Base-by-base conservation (phyloP, 1,284 basidiomycete genomes). In the Moesziomyces globuligerus region DNA sequence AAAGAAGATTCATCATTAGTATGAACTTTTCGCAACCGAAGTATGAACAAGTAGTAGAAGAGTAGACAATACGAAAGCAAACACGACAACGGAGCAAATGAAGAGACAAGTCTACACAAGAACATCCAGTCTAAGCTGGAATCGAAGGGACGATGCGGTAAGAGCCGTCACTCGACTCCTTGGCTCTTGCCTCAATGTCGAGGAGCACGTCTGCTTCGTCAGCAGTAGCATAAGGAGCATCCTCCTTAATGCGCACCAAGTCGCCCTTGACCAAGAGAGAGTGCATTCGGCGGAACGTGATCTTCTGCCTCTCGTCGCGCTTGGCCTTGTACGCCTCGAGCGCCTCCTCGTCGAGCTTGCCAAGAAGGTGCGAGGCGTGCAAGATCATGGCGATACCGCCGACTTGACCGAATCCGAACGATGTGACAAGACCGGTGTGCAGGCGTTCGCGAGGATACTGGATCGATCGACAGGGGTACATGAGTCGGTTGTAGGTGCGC, bases 391-490 rank as follows among this genome's bases (percentile, higher is more conserved):
- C 90, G 65, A 90, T 92, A 65, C 95, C 96, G 69, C 95, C 96
- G 13, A 81, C 79, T 88, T 98, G 96, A 78, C 95, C 95, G 86
- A 98, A 98, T 77, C 96, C 95, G 85, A 98, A 98, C 18, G 93
- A 97, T 3, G 95, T 97, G 87, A 84, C 73, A 36, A 74, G 65
- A 29, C 67, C 76, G 17, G 72, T 74, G 56, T 79, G 72, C 55
- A 78, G 62, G 52, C 78, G 75, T 26, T 71, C 56, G 13, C 68
- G 64, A 1, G 77, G 72, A 21, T 75, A 70, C 58, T 79, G 69
- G 77, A 98, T 93, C 4, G 93, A 88, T 84, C 91, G 93, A 39
- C 95, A 98, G 10, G 94, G 94, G 91, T 97, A 98, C 88, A 98
- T 89, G 58, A 98, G 88, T 85, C 91, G 89, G 56, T 89, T 89